Base-by-base conservation (phyloP, 2,329 filamentous ascomycete genomes). In the Phialemoniopsis sp. region DNA sequence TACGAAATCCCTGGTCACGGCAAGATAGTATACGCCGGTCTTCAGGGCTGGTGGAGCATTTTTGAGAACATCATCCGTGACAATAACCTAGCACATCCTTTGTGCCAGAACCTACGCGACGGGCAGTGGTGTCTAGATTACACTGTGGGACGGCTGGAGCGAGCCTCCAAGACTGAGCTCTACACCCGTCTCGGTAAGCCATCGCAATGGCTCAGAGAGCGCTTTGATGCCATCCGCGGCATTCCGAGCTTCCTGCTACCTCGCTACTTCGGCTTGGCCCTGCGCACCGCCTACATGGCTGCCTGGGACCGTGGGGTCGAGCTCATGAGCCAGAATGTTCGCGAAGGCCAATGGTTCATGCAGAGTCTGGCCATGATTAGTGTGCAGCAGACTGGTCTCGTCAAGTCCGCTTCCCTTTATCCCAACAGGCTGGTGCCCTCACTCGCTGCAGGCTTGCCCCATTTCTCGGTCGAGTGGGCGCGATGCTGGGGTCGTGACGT, bases 1-100 rank as follows among this genome's bases (percentile, higher is more conserved):
- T 98, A 97, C 64, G 78, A 82, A 38, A 85, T 98, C 47, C 93
- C 93, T 2, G 82, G 83, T 2, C 72, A 89, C 55, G 91, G 90
- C 3, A 81, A 85, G 43, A 75, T 96, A 32, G 87, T 96, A 3
- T 98, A 97, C 60, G 91, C 91, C 44, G 93, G 93, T 44, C 73
- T 98, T n/a, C 93, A 98, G 60, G 94, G 94, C 29, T 98, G 93
- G 91, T 95, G 91, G 89, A 96, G 89, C 58, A 71, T 95, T 1
- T 68, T 98, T 32, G 84, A 89, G 51, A 74, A 86, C 41, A 85
- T 98, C 45, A 87, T 97, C 51, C 78, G 75, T 37, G 82, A 93
- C 47, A 98, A 98, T 59, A 82, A 97, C 56, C 77, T 98, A 8
- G 93, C 87, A 1, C 93, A 98, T 57, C 87, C 93, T 1, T 74